Evolutionary conservation across 2,329 filamentous ascomycete species (phyloP), one percentile per base, ranked within the genome.

Genomic region (Penicillium palitans): DNA sequence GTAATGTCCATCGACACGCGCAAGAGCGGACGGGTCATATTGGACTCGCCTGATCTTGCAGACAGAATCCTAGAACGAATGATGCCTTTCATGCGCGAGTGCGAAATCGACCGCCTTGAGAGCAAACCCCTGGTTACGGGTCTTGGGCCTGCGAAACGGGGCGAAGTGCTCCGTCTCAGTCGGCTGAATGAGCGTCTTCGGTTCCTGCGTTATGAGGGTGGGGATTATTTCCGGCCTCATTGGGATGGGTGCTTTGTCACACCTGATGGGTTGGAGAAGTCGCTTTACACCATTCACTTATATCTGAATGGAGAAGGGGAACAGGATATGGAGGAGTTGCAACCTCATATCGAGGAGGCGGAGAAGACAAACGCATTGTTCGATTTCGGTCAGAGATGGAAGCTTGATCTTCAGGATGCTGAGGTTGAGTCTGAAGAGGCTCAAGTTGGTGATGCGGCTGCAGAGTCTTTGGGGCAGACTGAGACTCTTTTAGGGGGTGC

Each of bases 1-100:
- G 73, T 79, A 3, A 72, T 86, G 42, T 75, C 80, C 4, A 78
- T 82, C 1, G 81, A 85, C 9, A 84, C 84, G 49, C 81, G 90
- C 17, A 87, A 90, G 60, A 88, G 88, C 66, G 88, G 88, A n/a
- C 83, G 90, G 3, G 90, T 93, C 62, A 88, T 95, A 64, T 90
- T 87, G 83, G 89, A 95, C 68, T 75, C 82, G 15, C 78, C 81
- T 49, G 82, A 83, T 1, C 64, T 93, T 1, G 87, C 85, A 0
- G 80, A 83, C 25, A 82, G 84, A 24, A 66, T 95, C 0, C 88
- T 88, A 82, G 78, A 76, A 41, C 81, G 90, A 10, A 71, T 84
- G 15, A 70, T 74, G 57, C 75, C 74, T 6, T 74, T 76, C 24
- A 65, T 85, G 12, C 76, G 75, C 0, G 78, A 81, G 17, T 83